Conservation (phyloP, 257 asterid genomes). For the Knoxia roxburghii region DNA sequence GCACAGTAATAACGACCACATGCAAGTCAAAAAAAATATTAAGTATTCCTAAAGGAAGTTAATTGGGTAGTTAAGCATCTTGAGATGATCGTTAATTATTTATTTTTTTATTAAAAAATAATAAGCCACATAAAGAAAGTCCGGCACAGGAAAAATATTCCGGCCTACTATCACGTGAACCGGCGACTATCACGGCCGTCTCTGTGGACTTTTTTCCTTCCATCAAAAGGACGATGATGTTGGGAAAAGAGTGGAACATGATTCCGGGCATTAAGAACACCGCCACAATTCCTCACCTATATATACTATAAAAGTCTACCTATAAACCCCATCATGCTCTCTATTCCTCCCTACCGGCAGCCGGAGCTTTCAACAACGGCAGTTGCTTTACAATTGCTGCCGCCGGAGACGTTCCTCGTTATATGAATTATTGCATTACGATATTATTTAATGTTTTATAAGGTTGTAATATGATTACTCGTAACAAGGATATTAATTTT, state of each 20-base stretch:
- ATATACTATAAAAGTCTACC: too few relatives aligned
- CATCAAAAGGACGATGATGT: constrained; percentile 5
- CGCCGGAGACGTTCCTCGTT: too few relatives aligned
- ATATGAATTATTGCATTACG: too few relatives aligned
- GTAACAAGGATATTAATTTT: too few relatives aligned
- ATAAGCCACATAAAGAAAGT: constrained; percentile 8
- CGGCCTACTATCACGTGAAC: constrained; percentile 25
- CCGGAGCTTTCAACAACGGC: too few relatives aligned
- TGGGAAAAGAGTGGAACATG: constrained; percentile 5
- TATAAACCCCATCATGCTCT: too few relatives aligned
- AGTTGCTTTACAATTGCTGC: too few relatives aligned
- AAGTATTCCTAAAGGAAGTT: constrained; percentile 1
- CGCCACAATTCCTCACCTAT: too few relatives aligned
- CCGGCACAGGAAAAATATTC: too few relatives aligned
- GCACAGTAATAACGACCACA: constrained; percentile 10
- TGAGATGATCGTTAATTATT: constrained; percentile 3
- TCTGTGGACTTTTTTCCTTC: constrained; percentile 13
- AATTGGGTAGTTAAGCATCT: constrained; percentile 11
- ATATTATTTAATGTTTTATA: too few relatives aligned
- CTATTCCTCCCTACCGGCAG: too few relatives aligned
- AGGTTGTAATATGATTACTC: too few relatives aligned
- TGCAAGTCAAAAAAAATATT: constrained; percentile 16
- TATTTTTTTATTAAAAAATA: neutral
- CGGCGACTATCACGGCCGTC: constrained; percentile 31
- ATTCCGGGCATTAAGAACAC: constrained; percentile 13